Percentiles rank a stretch among this genome's conserved stretches.
Conservation (phyloP, 805 yeast genomes). For the Saturnispora hagleri region DNA sequence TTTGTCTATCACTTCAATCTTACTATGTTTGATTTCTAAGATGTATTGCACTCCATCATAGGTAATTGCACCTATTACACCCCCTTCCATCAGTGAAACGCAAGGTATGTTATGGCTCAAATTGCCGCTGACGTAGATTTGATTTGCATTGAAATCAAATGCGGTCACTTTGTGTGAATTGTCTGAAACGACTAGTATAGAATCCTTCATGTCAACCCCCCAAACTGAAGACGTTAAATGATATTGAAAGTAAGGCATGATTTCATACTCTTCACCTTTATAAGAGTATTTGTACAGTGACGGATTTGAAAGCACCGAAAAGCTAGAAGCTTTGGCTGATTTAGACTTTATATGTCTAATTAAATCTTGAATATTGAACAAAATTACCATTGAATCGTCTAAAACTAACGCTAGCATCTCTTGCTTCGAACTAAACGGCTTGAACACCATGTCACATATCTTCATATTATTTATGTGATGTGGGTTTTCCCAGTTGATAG, state of each 20-base stretch:
- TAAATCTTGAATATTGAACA: conserved; percentile 29
- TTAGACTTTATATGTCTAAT: conserved; percentile 5
- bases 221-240: conserved; percentile 30
- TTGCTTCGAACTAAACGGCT: conserved; percentile 8
- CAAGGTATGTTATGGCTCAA: conserved; percentile 50
- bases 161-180: conserved; percentile 41
- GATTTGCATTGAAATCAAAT: conserved; percentile 17
- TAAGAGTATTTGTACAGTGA: neutral
- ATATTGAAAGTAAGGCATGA: conserved; percentile 2
- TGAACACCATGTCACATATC: neutral
- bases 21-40: neutral
- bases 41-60: conserved; percentile 7
- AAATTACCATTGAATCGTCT: conserved; percentile 46
- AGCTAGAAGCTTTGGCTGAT: neutral
- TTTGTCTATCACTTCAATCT: neutral
- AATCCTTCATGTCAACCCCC: conserved; percentile 45
- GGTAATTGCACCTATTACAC: neutral
- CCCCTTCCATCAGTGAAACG: neutral
- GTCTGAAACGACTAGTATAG: conserved; percentile 42
- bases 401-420: conserved; percentile 40
- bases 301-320: neutral
- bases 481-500: conserved; percentile 2
- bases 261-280: neutral
- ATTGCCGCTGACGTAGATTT: conserved; percentile 26
- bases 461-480: conserved; percentile 5